Conservation (phyloP, 2,329 filamentous ascomycete species). For the Berkeleyomyces basicola region DNA sequence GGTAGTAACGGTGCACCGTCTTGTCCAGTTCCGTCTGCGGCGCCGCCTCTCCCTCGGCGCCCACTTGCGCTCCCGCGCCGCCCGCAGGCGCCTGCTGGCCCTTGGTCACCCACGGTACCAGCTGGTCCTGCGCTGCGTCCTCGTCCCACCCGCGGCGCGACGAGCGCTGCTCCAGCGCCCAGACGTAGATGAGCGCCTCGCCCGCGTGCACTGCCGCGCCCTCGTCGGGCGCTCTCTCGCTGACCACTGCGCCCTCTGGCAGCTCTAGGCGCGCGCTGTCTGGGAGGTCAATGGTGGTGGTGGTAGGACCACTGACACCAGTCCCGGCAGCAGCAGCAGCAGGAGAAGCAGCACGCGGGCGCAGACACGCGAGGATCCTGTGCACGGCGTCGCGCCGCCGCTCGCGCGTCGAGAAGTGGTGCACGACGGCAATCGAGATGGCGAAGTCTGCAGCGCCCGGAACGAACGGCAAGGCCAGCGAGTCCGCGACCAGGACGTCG, state of each 20-base stretch:
- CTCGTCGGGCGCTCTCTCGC: slow-evolving; percentile 21
- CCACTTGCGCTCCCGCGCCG: slow-evolving; percentile 2
- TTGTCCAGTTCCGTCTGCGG: slow-evolving; percentile 20
- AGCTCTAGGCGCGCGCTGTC: slow-evolving; percentile 7
- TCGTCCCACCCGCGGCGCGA: slow-evolving; percentile 83
- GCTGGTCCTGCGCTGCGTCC: slow-evolving; percentile 69
- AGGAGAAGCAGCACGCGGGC: slow-evolving; percentile 15
- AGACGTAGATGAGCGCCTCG: slow-evolving; percentile 71
- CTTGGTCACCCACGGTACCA: slow-evolving; percentile 84
- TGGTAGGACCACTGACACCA: too few species aligned
- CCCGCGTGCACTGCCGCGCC: slow-evolving; percentile 24
- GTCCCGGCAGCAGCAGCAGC: not conserved
- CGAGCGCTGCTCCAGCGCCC: slow-evolving; percentile 81
- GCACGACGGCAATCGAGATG: slow-evolving; percentile 85
- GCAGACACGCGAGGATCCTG: slow-evolving; percentile 52
- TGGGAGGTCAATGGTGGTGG: slow-evolving; percentile 16
- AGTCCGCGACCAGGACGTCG: slow-evolving; percentile 63
- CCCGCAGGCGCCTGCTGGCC: slow-evolving; percentile 16
- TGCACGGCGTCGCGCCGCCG: slow-evolving; percentile 58
- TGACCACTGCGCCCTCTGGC: slow-evolving; percentile 2
- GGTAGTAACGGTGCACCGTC: slow-evolving; percentile 83
- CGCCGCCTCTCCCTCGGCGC: not conserved
- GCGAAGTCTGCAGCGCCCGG: slow-evolving; percentile 51
- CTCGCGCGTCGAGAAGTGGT: slow-evolving; percentile 69
- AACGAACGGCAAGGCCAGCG: slow-evolving; percentile 66